A percentile compares a stretch with the other conserved stretches of the same genome.
These are phyloP conservation scores for Thalassiosira hispida DNA, from an alignment of 352 stramenopile species.

Conservation along the genomic window DNA sequence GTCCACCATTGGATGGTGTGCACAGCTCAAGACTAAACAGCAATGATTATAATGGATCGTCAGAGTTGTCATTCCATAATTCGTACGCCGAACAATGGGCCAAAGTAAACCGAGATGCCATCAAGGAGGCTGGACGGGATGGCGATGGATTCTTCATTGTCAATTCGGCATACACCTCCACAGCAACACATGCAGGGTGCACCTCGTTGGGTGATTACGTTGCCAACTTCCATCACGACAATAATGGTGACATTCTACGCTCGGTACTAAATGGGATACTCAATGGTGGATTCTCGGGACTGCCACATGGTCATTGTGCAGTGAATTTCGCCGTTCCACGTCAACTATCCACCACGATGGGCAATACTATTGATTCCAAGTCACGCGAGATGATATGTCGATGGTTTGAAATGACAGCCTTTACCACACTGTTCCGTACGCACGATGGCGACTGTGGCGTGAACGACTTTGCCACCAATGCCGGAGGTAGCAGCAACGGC, in stretches of 20 bases:
- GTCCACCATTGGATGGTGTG: constrained; percentile 29
- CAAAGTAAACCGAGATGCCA: constrained; percentile 45
- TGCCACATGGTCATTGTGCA: constrained; percentile 49
- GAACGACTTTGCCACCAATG: neutral
- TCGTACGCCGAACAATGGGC: constrained; percentile 49
- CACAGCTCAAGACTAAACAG: constrained; percentile 6
- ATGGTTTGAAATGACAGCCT: constrained; percentile 65
- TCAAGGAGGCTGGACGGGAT: constrained; percentile 50
- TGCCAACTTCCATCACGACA: constrained; percentile 28
- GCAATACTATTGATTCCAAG: constrained; percentile 30
- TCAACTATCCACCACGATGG: constrained; percentile 5
- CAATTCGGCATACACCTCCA: constrained; percentile 34
- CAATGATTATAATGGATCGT: neutral
- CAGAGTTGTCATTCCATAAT: constrained; percentile 32
- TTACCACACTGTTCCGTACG: constrained; percentile 56
- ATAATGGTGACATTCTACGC: constrained; percentile 24
- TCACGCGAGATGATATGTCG: constrained; percentile 56
- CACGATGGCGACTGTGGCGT: constrained; percentile 36
- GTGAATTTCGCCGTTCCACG: constrained; percentile 46
- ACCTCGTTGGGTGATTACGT: constrained; percentile 41
- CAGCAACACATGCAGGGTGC: constrained; percentile 32
- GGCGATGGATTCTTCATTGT: constrained; percentile 56
- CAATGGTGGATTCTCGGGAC: constrained; percentile 58
- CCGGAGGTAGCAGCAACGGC: neutral
- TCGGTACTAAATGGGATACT: constrained; percentile 49